phyloP scores from a whole-genome alignment of 164 flowering plant species.

The Saururus chinensis region DNA sequence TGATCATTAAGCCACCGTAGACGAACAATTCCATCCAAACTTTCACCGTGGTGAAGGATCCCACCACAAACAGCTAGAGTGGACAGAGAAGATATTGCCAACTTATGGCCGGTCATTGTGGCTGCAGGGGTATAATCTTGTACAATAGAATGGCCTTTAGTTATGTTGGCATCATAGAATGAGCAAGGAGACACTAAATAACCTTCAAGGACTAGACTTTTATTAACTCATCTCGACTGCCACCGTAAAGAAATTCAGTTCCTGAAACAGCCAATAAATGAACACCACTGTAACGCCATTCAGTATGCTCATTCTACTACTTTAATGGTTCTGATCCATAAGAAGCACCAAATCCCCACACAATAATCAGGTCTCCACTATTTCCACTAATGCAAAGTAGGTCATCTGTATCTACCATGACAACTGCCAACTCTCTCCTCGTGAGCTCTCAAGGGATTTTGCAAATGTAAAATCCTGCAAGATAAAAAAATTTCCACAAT shows the following conservation, averaged over 20 bases:
- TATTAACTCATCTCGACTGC: conserved; percentile 77
- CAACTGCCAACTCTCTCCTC: conserved; percentile 70
- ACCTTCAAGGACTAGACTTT: conserved; percentile 91
- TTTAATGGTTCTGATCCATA: conserved; percentile 34
- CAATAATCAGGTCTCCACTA: conserved; percentile 70
- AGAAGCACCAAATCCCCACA: conserved; percentile 45
- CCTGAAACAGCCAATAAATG: conserved; percentile 60
- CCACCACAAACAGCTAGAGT: conserved; percentile 49
- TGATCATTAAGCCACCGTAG: conserved; percentile 83
- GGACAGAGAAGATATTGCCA: conserved; percentile 71
- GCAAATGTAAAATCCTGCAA: conserved; percentile 69
- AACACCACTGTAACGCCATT: conserved; percentile 94
- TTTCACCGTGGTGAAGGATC: conserved; percentile 93
- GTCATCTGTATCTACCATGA: conserved; percentile 39
- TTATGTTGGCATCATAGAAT: not conserved
- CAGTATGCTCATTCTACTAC: conserved; percentile 68
- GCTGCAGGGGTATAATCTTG: conserved; percentile 65
- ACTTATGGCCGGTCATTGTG: conserved; percentile 80
- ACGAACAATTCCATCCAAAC: conserved; percentile 93
- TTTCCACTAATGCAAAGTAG: conserved; percentile 79
- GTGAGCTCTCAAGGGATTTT: conserved; percentile 72
- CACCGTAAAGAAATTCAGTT: conserved; percentile 57
- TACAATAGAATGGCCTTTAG: conserved; percentile 5
- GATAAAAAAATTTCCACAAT: not conserved
- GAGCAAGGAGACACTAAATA: not conserved